A percentile compares a stretch with the other conserved stretches of the same genome.
phyloP scores from a whole-genome alignment of 768 basidiomycete species.

The Naganishia friedmannii region DNA sequence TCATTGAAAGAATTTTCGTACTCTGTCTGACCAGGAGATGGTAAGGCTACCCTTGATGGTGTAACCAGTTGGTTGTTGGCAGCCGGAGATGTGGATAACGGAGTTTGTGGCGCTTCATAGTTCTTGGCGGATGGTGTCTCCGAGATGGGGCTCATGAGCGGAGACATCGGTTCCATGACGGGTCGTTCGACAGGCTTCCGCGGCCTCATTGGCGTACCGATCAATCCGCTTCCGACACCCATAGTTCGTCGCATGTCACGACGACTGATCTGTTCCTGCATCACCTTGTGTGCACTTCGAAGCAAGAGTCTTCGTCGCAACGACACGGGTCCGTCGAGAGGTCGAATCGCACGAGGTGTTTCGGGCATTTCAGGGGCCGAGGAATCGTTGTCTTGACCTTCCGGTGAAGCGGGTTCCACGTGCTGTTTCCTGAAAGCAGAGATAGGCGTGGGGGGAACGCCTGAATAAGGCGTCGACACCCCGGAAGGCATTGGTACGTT shows the following conservation, averaged over 20 bases:
- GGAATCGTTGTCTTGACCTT: neutral
- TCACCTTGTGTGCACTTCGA: conserved; percentile 44
- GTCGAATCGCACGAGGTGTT: conserved; percentile 22
- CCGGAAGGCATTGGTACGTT: neutral
- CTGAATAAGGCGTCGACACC: conserved; percentile 1
- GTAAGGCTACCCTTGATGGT: conserved; percentile 21
- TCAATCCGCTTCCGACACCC: conserved; percentile 13
- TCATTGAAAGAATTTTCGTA: conserved; percentile 29
- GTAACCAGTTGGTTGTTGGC: neutral
- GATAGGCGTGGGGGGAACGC: neutral
- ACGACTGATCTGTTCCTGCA: conserved; percentile 36
- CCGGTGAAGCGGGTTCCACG: neutral
- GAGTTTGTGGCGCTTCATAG: conserved; percentile 4
- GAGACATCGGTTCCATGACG: neutral
- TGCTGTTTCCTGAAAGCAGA: neutral
- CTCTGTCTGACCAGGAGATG: conserved; percentile 27
- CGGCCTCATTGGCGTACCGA: conserved; percentile 15
- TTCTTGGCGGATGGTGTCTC: conserved; percentile 4
- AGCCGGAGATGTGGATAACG: neutral
- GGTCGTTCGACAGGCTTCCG: neutral
- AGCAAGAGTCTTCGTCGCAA: conserved; percentile 47
- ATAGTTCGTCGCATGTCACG: conserved; percentile 9
- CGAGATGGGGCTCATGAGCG: conserved; percentile 1
- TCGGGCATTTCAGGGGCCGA: conserved; percentile 7
- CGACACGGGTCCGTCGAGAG: conserved; percentile 29